Evolutionary conservation across 805 yeast genomes (phyloP).

Genomic region (Schizosaccharomyces lindneri): DNA sequence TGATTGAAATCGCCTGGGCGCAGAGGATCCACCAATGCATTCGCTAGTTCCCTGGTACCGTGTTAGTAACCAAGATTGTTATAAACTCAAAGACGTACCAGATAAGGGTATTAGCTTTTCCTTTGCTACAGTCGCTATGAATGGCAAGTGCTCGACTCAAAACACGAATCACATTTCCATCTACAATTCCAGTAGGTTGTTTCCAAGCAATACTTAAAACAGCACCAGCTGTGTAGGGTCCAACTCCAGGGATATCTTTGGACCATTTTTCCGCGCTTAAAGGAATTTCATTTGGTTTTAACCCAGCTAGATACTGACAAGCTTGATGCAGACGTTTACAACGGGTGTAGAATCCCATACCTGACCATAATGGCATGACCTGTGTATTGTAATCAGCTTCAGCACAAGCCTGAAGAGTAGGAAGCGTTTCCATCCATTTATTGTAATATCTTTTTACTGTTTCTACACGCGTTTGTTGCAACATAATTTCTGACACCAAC

Average conservation of each 20-base stretch:
- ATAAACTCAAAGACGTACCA: neutral
- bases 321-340: neutral
- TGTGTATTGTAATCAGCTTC: neutral
- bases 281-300: neutral
- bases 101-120: neutral
- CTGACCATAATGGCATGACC: slow-evolving; percentile 1
- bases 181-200: neutral
- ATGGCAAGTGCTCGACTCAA: neutral
- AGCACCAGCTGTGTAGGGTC: slow-evolving; percentile 2
- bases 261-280: neutral
- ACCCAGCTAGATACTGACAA: neutral
- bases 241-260: neutral
- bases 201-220: neutral
- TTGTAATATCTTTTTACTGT: neutral
- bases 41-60: neutral
- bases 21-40: neutral
- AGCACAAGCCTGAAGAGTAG: neutral
- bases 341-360: neutral
- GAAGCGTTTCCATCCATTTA: neutral
- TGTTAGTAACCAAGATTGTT: neutral
- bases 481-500: slow-evolving; percentile 1
- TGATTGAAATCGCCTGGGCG: neutral
- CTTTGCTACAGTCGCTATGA: neutral
- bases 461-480: slow-evolving; percentile 2
- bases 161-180: slow-evolving; percentile 1